phyloP scores from a whole-genome alignment of 2,329 filamentous ascomycete species.

The Aspergillus pseudonomiae region DNA sequence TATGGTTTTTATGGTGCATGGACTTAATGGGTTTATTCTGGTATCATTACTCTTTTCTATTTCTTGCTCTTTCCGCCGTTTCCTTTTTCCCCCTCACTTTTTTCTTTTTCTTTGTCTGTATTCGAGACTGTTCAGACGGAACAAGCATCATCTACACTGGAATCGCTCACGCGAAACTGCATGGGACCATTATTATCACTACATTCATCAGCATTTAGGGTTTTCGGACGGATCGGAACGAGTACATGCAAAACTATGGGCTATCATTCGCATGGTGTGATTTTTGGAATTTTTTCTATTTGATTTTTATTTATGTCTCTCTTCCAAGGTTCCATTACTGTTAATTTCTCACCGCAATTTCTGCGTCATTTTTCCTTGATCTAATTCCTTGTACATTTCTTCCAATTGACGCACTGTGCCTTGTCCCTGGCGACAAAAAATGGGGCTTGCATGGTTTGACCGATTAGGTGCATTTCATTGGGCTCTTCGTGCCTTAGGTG shows the following conservation, averaged over 20 bases:
- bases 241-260: background rate
- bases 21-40: background rate
- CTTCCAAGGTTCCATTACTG: background rate
- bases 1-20: slow-evolving; percentile 1
- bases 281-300: slow-evolving; percentile 11
- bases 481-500: background rate
- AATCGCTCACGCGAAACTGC: slow-evolving; percentile 20
- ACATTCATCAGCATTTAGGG: slow-evolving; percentile 8
- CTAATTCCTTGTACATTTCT: slow-evolving; percentile 1
- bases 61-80: slow-evolving; percentile 9
- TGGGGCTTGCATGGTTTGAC: background rate
- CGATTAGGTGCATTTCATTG: background rate
- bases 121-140: background rate
- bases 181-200: slow-evolving; percentile 4
- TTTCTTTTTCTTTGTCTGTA: background rate
- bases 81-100: slow-evolving; percentile 10
- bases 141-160: slow-evolving; percentile 13
- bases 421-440: background rate
- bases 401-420: background rate
- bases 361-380: slow-evolving; percentile 2
- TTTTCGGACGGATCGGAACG: slow-evolving; percentile 7
- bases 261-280: background rate
- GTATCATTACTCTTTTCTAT: slow-evolving; percentile 10
- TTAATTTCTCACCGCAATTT: slow-evolving; percentile 2
- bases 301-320: background rate